Conservation (phyloP, 441 rosid genomes). For the Euphorbia schlechtendalii region DNA sequence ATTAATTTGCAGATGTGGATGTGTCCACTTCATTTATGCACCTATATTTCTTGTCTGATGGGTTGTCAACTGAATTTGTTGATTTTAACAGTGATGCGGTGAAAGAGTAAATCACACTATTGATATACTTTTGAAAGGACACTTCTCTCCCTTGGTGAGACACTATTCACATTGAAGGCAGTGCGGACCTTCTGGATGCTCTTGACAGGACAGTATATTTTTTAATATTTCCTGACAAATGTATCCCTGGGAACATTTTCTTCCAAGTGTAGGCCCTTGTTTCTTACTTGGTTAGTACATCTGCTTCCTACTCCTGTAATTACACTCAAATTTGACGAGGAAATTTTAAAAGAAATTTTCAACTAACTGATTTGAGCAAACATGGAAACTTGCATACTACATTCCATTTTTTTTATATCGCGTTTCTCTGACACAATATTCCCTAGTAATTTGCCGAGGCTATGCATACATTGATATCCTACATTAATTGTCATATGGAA, state of each 20-base stretch:
- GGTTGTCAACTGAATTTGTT: constrained; percentile 11
- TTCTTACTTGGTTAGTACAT: constrained; percentile 84
- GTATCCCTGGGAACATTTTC: constrained; percentile 67
- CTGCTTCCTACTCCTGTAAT: constrained; percentile 60
- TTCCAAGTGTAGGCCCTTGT: constrained; percentile 70
- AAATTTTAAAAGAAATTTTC: constrained; percentile 25
- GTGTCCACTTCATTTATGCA: background rate
- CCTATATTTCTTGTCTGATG: constrained; percentile 10
- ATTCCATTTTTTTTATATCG: background rate
- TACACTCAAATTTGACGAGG: constrained; percentile 26
- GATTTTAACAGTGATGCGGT: constrained; percentile 26
- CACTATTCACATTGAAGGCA: constrained; percentile 36
- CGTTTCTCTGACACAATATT: background rate
- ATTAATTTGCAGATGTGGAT: constrained; percentile 9
- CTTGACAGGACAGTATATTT: constrained; percentile 78
- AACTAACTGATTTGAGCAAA: constrained; percentile 23
- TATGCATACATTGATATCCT: background rate
- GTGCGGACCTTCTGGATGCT: constrained; percentile 34
- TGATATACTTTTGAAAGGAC: constrained; percentile 25
- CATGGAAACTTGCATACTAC: constrained; percentile 5
- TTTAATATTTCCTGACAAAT: constrained; percentile 90
- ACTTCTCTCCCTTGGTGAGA: constrained; percentile 28
- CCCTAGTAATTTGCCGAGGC: background rate
- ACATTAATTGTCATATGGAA: too few relatives aligned
- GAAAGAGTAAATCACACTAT: constrained; percentile 25